Conservation (phyloP, 495 filamentous ascomycete genomes). For the Xylaria longipes region DNA sequence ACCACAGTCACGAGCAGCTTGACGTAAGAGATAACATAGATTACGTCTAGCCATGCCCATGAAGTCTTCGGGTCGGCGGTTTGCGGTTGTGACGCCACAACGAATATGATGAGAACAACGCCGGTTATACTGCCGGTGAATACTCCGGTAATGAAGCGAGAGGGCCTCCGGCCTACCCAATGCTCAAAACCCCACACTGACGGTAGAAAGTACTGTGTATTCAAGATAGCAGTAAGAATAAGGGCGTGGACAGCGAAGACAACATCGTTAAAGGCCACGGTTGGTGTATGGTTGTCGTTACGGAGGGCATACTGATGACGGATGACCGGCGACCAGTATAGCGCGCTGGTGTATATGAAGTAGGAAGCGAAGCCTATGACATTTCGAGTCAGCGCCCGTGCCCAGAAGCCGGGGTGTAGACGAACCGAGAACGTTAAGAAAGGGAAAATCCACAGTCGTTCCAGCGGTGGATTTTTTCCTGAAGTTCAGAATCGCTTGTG, state of each 20-base stretch:
- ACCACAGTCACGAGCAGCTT: conserved; percentile 88
- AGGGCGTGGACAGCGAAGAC: conserved; percentile 82
- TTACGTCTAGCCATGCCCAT: conserved; percentile 57
- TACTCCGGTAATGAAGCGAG: conserved; percentile 68
- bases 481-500: conserved; percentile 81
- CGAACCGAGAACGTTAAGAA: conserved; percentile 76
- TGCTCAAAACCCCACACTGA: conserved; percentile 77
- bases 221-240: conserved; percentile 67
- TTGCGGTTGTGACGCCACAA: conserved; percentile 61
- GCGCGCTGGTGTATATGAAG: conserved; percentile 70
- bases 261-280: conserved; percentile 88
- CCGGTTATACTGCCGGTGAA: conserved; percentile 68
- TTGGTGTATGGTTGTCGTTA: conserved; percentile 73
- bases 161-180: conserved; percentile 58
- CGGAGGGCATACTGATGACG: conserved; percentile 84
- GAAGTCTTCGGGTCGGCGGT: conserved; percentile 50
- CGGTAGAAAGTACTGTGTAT: conserved; percentile 76
- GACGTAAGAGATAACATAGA: conserved; percentile 83
- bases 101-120: conserved; percentile 59
- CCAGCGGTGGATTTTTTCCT: conserved; percentile 77
- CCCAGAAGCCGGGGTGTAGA: conserved; percentile 58
- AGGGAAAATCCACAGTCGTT: conserved; percentile 83
- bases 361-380: conserved; percentile 76
- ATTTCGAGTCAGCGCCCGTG: conserved; percentile 18
- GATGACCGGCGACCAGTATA: conserved; percentile 80